Evolutionary conservation across 2,329 filamentous ascomycete species (phyloP), one percentile per base, ranked within the genome.

Genomic region (Colletotrichum chrysophilum): DNA sequence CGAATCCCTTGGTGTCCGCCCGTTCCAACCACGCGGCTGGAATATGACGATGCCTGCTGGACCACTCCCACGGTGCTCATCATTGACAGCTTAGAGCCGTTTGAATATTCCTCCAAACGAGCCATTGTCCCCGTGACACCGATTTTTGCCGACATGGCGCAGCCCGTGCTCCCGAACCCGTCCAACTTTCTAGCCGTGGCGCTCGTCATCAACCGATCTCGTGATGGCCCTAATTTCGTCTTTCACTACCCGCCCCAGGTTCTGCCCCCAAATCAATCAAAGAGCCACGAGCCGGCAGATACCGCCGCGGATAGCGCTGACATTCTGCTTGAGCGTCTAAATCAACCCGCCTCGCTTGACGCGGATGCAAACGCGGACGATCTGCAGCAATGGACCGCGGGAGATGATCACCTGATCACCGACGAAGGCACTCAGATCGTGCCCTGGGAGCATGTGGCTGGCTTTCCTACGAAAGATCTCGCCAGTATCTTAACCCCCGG

Each of bases 171-270:
- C 8, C 88, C 91, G 71, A 90, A 87, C 80, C 82, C 85, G 43
- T 87, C 89, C 78, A 92, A 91, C 81, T 89, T 92, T 78, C 84
- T 96, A 67, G 94, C 93, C 56, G 91, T 96, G 73, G 91, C 95
- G 67, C 90, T 96, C 52, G 91, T 96, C 78, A 92, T 95, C 80
- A 92, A 92, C 80, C 91, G 94, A 78, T 94, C 94, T 38, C 92
- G 94, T 78, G 94, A 95, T 79, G 95, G 95, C 18, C 94, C 95
- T 32, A 92, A 93, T 78, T 94, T 97, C 80, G 94, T 97, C 80
- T 98, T 96, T 84, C 95, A 98, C 84, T 97, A 97, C 81, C 95
- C 95, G n/a, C 90, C 93, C n/a, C 83, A 86, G 62, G 87, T 91
- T 58, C 82, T 81, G 10, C 82, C 79, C 85, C 87, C 80, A 84